A percentile compares a stretch with the other conserved stretches of the same genome.
phyloP scores from a whole-genome alignment of 495 filamentous ascomycete genomes.

The Penicillium fimorum region DNA sequence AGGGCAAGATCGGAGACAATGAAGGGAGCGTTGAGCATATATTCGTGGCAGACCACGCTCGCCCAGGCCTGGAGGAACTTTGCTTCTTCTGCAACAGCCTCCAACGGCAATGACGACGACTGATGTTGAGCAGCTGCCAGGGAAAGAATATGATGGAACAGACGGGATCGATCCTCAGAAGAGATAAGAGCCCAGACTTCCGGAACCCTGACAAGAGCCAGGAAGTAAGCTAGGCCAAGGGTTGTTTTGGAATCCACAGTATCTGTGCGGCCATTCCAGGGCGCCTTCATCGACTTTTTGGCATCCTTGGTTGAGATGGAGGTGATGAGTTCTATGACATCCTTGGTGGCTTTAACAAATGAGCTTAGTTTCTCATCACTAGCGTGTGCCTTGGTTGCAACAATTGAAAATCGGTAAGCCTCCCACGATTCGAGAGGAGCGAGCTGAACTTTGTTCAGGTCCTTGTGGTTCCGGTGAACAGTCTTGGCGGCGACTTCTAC shows the following conservation, averaged over 20 bases:
- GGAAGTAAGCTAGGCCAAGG: slow-evolving; percentile 38
- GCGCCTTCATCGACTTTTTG: slow-evolving; percentile 29
- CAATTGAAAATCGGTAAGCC: slow-evolving; percentile 39
- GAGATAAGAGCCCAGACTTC: slow-evolving; percentile 33
- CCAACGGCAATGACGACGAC: slow-evolving; percentile 28
- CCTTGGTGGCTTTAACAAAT: slow-evolving; percentile 28
- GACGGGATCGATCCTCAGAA: slow-evolving; percentile 28
- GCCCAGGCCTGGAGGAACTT: slow-evolving; percentile 44
- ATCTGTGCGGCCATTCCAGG: slow-evolving; percentile 43
- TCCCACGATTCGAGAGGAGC: slow-evolving; percentile 41
- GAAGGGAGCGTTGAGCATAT: slow-evolving; percentile 38
- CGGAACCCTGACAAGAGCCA: slow-evolving; percentile 35
- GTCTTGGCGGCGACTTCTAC: slow-evolving; percentile 30
- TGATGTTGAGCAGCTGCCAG: slow-evolving; percentile 38
- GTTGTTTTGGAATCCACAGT: slow-evolving; percentile 30
- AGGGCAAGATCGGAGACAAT: slow-evolving; percentile 36
- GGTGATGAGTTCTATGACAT: slow-evolving; percentile 30
- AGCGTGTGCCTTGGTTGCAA: slow-evolving; percentile 25
- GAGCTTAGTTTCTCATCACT: slow-evolving; percentile 20
- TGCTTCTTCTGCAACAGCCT: slow-evolving; percentile 29
- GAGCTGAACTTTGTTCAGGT: slow-evolving; percentile 25
- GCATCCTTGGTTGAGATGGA: slow-evolving; percentile 32
- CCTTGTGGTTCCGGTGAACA: slow-evolving; percentile 35
- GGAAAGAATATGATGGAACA: slow-evolving; percentile 38
- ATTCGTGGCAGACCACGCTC: slow-evolving; percentile 46